Evolutionary conservation across 441 rosid species (phyloP), one percentile per base, ranked within the genome.

Genomic region (Populus hybrid): DNA sequence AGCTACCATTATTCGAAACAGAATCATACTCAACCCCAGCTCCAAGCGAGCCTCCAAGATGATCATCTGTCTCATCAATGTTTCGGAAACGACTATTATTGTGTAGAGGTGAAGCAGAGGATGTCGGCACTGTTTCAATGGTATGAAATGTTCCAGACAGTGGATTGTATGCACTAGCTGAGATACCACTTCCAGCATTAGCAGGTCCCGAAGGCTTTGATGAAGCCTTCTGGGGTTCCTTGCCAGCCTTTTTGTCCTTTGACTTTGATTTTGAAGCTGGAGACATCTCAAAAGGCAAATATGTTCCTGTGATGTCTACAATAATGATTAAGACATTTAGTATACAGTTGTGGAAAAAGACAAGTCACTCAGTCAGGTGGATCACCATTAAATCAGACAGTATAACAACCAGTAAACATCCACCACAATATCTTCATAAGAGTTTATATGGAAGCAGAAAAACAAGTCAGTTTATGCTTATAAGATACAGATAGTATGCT

Each of bases 1-100:
- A 87, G 86, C 91, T 89, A 50, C 83, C 93, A 70, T 85, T 89
- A 73, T 89, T 88, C 50, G 93, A 89, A 72, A 89, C 79, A 4
- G 90, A 86, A 80, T 89, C 93, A 79, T 82, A 89, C 69, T 89
- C 90, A 2, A 77, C 80, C 75, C 81, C 82, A 38, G 84, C 77
- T 68, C 88, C 90, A 71, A 40, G 81, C 2, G 87, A 70, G 38
- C 88, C 78, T 36, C 84, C 69, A 38, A 77, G 79, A 63, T 85
- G 88, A 70, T 88, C 91, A 73, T 88, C 87, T 6, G 89, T 81
- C 67, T 89, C 93, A 72, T 89, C 91, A 76, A 88, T 86, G 76
- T 84, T 89, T 67, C 74, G 86, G 81, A 82, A 86, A 35, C 87
- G 87, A 67, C 89, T 85, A 79, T 86, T 86, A 30, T 63, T 67